A percentile compares a stretch with the other conserved stretches of the same genome.
Evolutionary conservation across 371 early-diverging fungal genomes (phyloP).

Genomic region (Cokeromyces recurvatus): DNA sequence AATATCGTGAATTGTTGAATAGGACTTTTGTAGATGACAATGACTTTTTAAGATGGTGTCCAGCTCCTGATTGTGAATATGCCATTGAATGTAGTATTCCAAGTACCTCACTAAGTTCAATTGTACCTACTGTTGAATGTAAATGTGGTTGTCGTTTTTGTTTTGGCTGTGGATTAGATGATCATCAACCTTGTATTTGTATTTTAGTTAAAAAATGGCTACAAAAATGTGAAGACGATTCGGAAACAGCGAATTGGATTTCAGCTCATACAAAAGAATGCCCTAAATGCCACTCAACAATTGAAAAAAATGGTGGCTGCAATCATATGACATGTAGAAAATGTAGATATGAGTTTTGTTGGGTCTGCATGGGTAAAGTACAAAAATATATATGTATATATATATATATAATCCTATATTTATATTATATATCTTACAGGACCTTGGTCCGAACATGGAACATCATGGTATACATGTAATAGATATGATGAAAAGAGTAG

Average conservation of each 20-base stretch:
- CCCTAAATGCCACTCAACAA: slow-evolving; percentile 86
- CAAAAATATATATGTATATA: not conserved
- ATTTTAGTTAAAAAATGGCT: slow-evolving; percentile 82
- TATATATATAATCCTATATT: not conserved
- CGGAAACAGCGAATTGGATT: slow-evolving; percentile 97
- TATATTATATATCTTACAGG: slow-evolving; percentile 42
- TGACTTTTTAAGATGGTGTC: slow-evolving; percentile 86
- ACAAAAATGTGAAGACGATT: slow-evolving; percentile 95
- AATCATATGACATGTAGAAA: slow-evolving; percentile 93
- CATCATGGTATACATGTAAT: slow-evolving; percentile 88
- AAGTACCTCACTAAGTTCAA: slow-evolving; percentile 57
- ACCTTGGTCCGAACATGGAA: slow-evolving; percentile 93
- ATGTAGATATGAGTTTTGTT: slow-evolving; percentile 86
- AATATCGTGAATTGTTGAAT: slow-evolving; percentile 75
- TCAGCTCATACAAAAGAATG: slow-evolving; percentile 97
- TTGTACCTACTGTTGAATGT: slow-evolving; percentile 88
- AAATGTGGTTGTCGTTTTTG: slow-evolving; percentile 81
- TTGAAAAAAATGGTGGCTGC: slow-evolving; percentile 97
- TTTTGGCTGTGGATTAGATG: slow-evolving; percentile 86
- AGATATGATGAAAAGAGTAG: slow-evolving; percentile 85
- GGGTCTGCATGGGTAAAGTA: slow-evolving; percentile 69
- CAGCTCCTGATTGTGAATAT: slow-evolving; percentile 92
- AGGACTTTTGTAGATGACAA: slow-evolving; percentile 89
- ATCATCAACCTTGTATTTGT: slow-evolving; percentile 95
- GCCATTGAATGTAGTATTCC: slow-evolving; percentile 87